Evolutionary conservation across 179 eudicot genomes (phyloP), one percentile per base, ranked within the genome.

Genomic region (Vitellaria paradoxa): DNA sequence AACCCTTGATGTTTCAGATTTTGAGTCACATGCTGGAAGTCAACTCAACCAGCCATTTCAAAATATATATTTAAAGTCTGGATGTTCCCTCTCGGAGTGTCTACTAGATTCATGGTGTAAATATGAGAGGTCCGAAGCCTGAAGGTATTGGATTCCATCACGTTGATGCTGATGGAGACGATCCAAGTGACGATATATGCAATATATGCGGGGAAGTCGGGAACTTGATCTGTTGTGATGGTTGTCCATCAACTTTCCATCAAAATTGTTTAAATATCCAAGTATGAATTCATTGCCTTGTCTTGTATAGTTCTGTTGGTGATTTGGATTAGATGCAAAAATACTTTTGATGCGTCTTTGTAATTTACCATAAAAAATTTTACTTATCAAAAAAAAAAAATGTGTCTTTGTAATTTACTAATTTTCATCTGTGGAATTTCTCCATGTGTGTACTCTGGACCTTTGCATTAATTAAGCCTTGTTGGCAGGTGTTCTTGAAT

Each of bases 141-240:
- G n/a, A 82, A 76, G 74, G 79, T 23, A 69, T 78, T 53, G 87
- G 85, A 69, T 89, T 89, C 79, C 87, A 86, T 80, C 65, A 30
- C 17, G 90, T 91, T n/a, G 83, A 82, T 49, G 85, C 90, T 76
- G 85, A 88, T 68, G 92, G 80, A 26, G 92, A 84, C 70, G 99
- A 96, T 75, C 96, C 97, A 70, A 93, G 93, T 83, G 99, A 96
- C 72, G 99, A 96, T 76, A 96, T 96, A 3, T 96, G 99, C 82
- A 94, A 89, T 72, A 85, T 87, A 56, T 96, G 99, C 60, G 99
- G 93, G 77, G 99, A 96, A 85, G 99, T 98, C 78, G 99, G 99
- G 65, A 84, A 93, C 78, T 87, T 96, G 85, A 90, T 93, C 77
- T 96, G 99, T 78, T 96, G 99, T 78, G 99, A 96, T 87, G 82